A percentile compares a stretch with the other conserved stretches of the same genome.
Conservation (phyloP, 805 yeast species). For the Maudiozyma bulderi region DNA sequence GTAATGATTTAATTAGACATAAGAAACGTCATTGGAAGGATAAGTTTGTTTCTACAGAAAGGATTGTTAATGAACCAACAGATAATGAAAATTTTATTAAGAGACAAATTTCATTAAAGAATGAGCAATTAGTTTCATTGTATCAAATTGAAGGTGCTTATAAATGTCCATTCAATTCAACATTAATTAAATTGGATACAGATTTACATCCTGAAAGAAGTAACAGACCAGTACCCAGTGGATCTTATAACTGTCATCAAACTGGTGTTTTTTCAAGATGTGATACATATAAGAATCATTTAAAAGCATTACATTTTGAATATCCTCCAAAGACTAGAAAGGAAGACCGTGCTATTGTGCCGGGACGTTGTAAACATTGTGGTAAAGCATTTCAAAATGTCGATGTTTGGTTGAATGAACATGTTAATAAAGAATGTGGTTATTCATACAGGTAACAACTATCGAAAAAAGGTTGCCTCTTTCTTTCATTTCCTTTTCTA, state of each 20-base stretch:
- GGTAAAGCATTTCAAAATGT: slow-evolving; percentile 52
- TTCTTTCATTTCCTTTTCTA: background rate
- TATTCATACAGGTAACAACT: slow-evolving; percentile 8
- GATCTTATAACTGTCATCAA: slow-evolving; percentile 46
- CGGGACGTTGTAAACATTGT: slow-evolving; percentile 73
- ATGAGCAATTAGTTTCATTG: slow-evolving; percentile 14
- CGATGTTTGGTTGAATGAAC: slow-evolving; percentile 68
- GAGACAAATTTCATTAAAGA: slow-evolving; percentile 1
- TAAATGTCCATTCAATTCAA: slow-evolving; percentile 59
- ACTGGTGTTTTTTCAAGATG: slow-evolving; percentile 80
- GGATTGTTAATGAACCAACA: background rate
- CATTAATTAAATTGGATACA: slow-evolving; percentile 18
- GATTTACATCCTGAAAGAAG: slow-evolving; percentile 15
- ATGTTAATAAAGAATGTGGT: slow-evolving; percentile 41
- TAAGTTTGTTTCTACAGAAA: slow-evolving; percentile 5
- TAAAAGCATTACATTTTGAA: slow-evolving; percentile 77
- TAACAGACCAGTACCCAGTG: background rate
- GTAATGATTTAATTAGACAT: slow-evolving; percentile 79
- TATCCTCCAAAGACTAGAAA: slow-evolving; percentile 80
- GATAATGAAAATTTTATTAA: background rate
- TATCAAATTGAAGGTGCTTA: slow-evolving; percentile 34
- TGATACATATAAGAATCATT: slow-evolving; percentile 83
- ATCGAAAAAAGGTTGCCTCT: background rate
- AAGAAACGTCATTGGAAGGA: slow-evolving; percentile 79
- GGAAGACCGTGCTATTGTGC: slow-evolving; percentile 53